Base-by-base conservation (phyloP, 2,329 filamentous ascomycete genomes). In the Hymenoscyphus occultus region DNA sequence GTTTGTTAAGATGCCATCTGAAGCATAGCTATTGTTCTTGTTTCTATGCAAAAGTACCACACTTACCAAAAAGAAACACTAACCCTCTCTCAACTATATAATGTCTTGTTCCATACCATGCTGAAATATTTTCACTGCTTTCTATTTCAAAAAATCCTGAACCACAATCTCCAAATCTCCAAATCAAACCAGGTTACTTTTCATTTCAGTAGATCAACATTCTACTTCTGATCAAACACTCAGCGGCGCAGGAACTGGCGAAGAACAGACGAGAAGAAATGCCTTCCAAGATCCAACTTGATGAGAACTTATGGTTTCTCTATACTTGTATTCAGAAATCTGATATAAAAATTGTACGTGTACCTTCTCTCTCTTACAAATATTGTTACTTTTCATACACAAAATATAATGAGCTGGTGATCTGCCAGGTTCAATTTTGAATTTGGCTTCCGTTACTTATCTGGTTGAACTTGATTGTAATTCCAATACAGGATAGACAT, bases 261-360 rank as follows among this genome's bases (percentile, higher is more conserved):
- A 22, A n/a, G 42, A 45, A 56, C 28, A 2, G 5, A 22, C 6
- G 16, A 56, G n/a, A 39, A 9, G 32, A 32, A 32, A 79, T 79
- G 78, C 74, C 77, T 60, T 75, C 76, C 16, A 78, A 77, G 64
- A 74, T 76, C 28, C 75, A 77, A 65, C 70, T 76, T 3, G 77
- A 79, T 57, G 76, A 77, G 61, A 78, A 76, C 64, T 70, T 79
- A 35, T 73, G 74, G 70, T 80, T 81, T 66, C 73, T 81, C 32
- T 80, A 78, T 69, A 72, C 76, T 39, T 80, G 78, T 67, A 70
- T 80, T 31, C 72, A 77, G 65, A 76, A 77, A 60, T 76, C 77
- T 5, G 75, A 78, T 54, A 71, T 73, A 68, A 77, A 74, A 69
- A 69, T 69, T n/a, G 78, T 78, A 74, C 68, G 76, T 71, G 58